Conservation (phyloP, 257 asterid species). For the Rehmannia glutinosa region DNA sequence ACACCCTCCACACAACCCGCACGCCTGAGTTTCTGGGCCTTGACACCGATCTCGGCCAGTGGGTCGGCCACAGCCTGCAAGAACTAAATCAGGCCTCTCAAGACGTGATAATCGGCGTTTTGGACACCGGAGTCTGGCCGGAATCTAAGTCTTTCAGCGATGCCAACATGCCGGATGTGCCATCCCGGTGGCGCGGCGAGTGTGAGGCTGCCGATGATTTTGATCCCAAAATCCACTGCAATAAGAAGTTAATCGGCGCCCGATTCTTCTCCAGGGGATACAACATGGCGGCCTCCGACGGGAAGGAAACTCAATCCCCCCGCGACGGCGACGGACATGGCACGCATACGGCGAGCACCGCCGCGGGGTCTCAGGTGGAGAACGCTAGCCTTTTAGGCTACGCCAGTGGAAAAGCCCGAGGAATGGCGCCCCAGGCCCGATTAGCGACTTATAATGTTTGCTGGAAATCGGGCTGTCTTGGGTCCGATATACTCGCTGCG, state of each 20-base stretch:
- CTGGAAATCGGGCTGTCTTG: slow-evolving; percentile 48
- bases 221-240: slow-evolving; percentile 37
- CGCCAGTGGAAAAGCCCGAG: slow-evolving; percentile 60
- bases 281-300: slow-evolving; percentile 25
- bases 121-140: slow-evolving; percentile 54
- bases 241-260: slow-evolving; percentile 46
- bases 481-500: slow-evolving; percentile 62
- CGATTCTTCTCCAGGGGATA: slow-evolving; percentile 37
- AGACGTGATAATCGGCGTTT: slow-evolving; percentile 37
- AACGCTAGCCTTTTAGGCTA: slow-evolving; percentile 54
- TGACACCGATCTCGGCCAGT: slow-evolving; percentile 24
- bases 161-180: slow-evolving; percentile 26
- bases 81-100: slow-evolving; percentile 43
- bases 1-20: slow-evolving; percentile 54
- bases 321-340: slow-evolving; percentile 76
- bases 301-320: slow-evolving; percentile 35
- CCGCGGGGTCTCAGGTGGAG: slow-evolving; percentile 47
- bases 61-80: slow-evolving; percentile 34
- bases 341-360: slow-evolving; percentile 67
- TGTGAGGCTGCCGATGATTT: slow-evolving; percentile 39
- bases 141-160: slow-evolving; percentile 37
- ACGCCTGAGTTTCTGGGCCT: slow-evolving; percentile 53
- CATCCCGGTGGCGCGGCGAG: slow-evolving; percentile 42
- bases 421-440: slow-evolving; percentile 69
- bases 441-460: slow-evolving; percentile 65